Conservation (phyloP, 2,329 filamentous ascomycete genomes). For the Lachnellula arida region DNA sequence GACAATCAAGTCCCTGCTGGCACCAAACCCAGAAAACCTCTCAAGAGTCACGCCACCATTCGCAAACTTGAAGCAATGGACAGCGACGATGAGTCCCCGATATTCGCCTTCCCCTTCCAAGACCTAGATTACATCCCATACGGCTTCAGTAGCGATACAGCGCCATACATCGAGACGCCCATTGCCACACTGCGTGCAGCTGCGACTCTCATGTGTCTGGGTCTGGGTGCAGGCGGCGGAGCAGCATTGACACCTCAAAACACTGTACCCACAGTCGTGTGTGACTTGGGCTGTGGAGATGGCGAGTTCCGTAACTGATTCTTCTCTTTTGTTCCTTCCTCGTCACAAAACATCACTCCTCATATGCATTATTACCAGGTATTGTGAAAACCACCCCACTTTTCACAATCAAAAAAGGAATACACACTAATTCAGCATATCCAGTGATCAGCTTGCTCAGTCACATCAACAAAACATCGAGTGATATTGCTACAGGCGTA, state of each 20-base stretch:
- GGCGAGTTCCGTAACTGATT: slow-evolving; percentile 19
- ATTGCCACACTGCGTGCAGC: slow-evolving; percentile 22
- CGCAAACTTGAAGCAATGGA: slow-evolving; percentile 14
- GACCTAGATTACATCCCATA: slow-evolving; percentile 24
- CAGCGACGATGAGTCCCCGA: slow-evolving; percentile 14
- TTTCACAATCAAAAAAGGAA: not conserved
- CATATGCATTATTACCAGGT: too few species aligned
- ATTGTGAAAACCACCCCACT: too few species aligned
- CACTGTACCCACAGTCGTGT: slow-evolving; percentile 11
- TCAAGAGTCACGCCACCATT: not conserved
- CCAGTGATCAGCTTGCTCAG: slow-evolving; percentile 18
- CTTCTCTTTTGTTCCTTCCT: not conserved
- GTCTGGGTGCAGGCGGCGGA: not conserved
- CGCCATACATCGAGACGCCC: slow-evolving; percentile 22
- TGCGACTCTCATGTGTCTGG: slow-evolving; percentile 21
- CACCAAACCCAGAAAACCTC: not conserved
- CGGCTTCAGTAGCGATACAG: slow-evolving; percentile 13
- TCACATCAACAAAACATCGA: slow-evolving; percentile 11
- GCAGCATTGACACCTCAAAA: slow-evolving; percentile 3
- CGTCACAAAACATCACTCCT: not conserved
- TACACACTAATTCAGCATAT: slow-evolving; percentile 2
- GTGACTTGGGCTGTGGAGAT: slow-evolving; percentile 23
- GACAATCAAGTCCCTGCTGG: too few species aligned
- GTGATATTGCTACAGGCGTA: slow-evolving; percentile 9
- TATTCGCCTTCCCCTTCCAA: slow-evolving; percentile 26